Percentiles rank a stretch among this genome's conserved stretches.
phyloP scores from a whole-genome alignment of 179 eudicot genomes.

The Nepenthes alata region DNA sequence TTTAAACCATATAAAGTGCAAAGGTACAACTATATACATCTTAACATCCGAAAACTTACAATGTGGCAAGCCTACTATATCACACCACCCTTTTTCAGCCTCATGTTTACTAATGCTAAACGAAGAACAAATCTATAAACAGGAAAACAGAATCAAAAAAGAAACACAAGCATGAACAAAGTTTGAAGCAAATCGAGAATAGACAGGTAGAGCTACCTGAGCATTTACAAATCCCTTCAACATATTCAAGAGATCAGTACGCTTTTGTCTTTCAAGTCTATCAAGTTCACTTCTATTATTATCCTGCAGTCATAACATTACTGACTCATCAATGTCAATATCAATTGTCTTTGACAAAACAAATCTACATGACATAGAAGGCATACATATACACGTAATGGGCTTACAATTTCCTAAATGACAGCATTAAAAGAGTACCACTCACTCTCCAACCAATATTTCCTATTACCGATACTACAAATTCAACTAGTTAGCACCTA shows the following conservation, averaged over 20 bases:
- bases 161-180: not conserved
- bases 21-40: no score
- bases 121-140: not conserved
- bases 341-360: not conserved
- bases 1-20: no score
- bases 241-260: slow-evolving; percentile 61
- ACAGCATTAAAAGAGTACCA: no score
- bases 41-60: no score
- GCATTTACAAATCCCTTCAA: slow-evolving; percentile 76
- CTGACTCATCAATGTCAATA: not conserved
- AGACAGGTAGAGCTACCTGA: slow-evolving; percentile 45
- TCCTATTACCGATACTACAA: no score
- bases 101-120: not conserved
- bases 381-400: not conserved
- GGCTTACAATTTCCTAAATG: not conserved
- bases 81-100: not conserved
- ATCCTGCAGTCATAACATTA: slow-evolving; percentile 48
- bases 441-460: no score
- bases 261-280: slow-evolving; percentile 70
- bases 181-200: slow-evolving; percentile 1
- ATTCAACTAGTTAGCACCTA: no score
- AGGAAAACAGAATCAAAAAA: not conserved
- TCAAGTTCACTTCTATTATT: slow-evolving; percentile 67
- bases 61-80: not conserved
- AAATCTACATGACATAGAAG: no score